Conservation (phyloP, 2,329 filamentous ascomycete genomes). For the Akanthomyces muscarius region DNA sequence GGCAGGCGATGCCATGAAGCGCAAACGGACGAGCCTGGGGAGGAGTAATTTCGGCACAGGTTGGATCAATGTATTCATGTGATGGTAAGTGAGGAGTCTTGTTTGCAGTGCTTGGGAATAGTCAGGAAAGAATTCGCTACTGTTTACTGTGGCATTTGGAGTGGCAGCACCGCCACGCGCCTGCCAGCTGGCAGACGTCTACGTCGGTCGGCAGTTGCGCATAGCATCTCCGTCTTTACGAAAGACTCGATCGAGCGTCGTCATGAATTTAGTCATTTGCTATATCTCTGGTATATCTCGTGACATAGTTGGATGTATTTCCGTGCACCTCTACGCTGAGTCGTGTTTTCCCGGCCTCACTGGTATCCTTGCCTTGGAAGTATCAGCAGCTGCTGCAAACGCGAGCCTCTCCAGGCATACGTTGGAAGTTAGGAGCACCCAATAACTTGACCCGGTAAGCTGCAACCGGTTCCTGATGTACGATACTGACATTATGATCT, state of each 20-base stretch:
- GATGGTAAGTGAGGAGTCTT: too few relatives aligned
- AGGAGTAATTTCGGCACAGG: background rate
- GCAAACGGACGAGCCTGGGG: background rate
- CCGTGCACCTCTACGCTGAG: too few relatives aligned
- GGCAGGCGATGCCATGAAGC: background rate
- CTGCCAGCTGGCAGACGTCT: conserved; percentile 1
- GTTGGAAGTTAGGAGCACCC: background rate
- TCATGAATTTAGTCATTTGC: background rate
- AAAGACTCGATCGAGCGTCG: background rate
- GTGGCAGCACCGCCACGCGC: background rate
- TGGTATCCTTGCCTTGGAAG: too few relatives aligned
- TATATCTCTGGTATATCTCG: background rate
- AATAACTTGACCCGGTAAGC: background rate
- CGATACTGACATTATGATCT: background rate
- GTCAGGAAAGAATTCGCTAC: background rate
- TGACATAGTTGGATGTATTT: background rate
- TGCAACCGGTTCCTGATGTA: background rate
- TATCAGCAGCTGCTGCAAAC: background rate
- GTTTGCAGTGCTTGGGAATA: background rate
- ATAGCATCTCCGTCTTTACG: background rate
- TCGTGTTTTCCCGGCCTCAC: too few relatives aligned
- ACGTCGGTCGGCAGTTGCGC: background rate
- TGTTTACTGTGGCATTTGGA: background rate
- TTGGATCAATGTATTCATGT: background rate
- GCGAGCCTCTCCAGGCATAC: background rate